phyloP scores from a whole-genome alignment of 768 basidiomycete species.

The Amyloporia xantha region DNA sequence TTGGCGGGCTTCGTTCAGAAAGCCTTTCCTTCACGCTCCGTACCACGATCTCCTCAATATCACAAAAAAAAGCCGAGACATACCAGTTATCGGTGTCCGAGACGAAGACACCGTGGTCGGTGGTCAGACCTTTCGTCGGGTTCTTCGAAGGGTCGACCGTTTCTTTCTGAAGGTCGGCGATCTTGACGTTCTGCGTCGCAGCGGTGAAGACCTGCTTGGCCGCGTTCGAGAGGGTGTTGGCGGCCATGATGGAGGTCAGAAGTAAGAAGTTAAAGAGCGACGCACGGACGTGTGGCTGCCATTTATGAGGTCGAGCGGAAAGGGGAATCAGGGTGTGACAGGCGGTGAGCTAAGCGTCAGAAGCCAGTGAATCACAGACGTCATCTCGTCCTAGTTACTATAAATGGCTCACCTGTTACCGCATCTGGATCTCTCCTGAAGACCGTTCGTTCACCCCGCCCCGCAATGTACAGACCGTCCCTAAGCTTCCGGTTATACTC shows the following conservation, averaged over 20 bases:
- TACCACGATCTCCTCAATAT: too few species aligned
- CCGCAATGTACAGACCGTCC: too few species aligned
- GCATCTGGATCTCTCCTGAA: too few species aligned
- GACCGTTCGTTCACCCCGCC: too few species aligned
- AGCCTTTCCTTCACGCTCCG: too few species aligned
- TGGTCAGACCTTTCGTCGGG: slow-evolving; percentile 37
- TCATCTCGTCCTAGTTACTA: too few species aligned
- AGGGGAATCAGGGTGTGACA: neutral
- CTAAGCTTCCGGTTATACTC: too few species aligned
- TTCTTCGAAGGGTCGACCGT: slow-evolving; percentile 26
- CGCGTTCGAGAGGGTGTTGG: slow-evolving; percentile 12
- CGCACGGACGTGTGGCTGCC: neutral
- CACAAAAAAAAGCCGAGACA: neutral
- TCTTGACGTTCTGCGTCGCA: slow-evolving; percentile 17
- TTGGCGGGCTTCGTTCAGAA: too few species aligned
- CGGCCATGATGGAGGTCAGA: slow-evolving; percentile 4
- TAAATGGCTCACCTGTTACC: too few species aligned
- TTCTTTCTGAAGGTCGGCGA: slow-evolving; percentile 24
- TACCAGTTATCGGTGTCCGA: slow-evolving; percentile 64
- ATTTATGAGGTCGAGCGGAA: neutral
- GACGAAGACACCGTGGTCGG: slow-evolving; percentile 54
- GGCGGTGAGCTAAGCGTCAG: neutral
- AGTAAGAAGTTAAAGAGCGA: slow-evolving; percentile 2
- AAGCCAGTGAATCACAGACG: too few species aligned
- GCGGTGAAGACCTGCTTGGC: slow-evolving; percentile 21